Conservation (phyloP, 148 eudicot species). For the Cornus florida region DNA sequence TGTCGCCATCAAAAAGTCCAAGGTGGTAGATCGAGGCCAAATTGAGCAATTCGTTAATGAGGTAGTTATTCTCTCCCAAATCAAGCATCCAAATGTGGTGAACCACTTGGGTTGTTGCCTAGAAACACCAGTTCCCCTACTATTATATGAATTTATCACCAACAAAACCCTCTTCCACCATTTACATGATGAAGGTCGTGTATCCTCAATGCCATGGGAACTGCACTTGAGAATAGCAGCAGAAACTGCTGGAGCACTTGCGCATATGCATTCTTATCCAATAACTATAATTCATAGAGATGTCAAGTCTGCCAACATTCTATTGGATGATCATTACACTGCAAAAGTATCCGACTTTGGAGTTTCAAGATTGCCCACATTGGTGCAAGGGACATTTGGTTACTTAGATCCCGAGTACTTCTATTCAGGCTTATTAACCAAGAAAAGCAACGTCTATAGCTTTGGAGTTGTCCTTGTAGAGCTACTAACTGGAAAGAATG, state of each 20-base stretch:
- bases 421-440: conserved; percentile 18
- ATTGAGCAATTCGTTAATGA: background rate
- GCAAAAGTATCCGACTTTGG: conserved; percentile 28
- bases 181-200: conserved; percentile 3
- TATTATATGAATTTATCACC: conserved; percentile 13
- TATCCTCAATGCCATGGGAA: background rate
- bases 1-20: background rate
- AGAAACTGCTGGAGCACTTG: conserved; percentile 22
- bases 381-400: conserved; percentile 25
- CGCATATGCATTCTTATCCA: conserved; percentile 17
- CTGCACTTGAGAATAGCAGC: conserved; percentile 6
- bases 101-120: background rate
- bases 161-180: conserved; percentile 20
- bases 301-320: conserved; percentile 20
- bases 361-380: conserved; percentile 19
- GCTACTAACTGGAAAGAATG: conserved; percentile 22
- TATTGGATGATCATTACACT: conserved; percentile 16
- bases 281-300: conserved; percentile 22
- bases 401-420: conserved; percentile 27
- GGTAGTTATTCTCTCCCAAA: background rate
- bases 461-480: conserved; percentile 25
- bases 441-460: conserved; percentile 17
- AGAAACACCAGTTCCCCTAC: conserved; percentile 13
- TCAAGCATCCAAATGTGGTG: background rate
- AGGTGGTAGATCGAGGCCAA: background rate